Evolutionary conservation across 169 alveolate species (phyloP), one percentile per base, ranked within the genome.

Genomic region (Plasmodium cynomolgi): DNA sequence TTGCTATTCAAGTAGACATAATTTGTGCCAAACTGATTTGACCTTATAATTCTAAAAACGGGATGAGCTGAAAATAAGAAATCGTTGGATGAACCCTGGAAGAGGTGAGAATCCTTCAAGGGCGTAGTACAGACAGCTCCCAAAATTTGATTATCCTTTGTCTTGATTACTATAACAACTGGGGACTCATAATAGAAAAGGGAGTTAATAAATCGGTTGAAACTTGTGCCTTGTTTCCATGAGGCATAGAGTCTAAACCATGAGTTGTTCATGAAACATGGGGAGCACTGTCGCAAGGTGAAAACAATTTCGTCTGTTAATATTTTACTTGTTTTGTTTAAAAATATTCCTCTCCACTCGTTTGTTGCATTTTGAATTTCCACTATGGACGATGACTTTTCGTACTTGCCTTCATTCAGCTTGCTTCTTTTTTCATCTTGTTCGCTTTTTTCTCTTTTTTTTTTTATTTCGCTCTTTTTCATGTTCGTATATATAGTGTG

Each of bases 241-340:
- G 95, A 91, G 1, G 95, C 92, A 91, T 91, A 91, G 41, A 91
- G 75, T 72, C 92, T 81, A 82, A 81, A 91, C 95, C 95, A 91
- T 44, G 50, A 84, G 58, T 91, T 91, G 83, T 91, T 91, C 39
- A 23, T 82, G 83, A 91, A 91, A 26, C 91, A 81, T 7, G 95
- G 71, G 13, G 95, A 91, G 62, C 92, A 91, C 75, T 91, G 92
- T 83, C 95, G 82, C 74, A 91, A 39, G n/a, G 82, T 68, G 75
- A 91, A 91, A 74, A 54, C 92, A 20, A 91, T 82, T 83, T 91
- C 95, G 79, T 91, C 95, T 41, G 95, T 91, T 91, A 91, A 81
- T 91, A 91, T 91, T 91, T 83, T 91, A 81, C 95, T 91, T 20
- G 79, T 71, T 47, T 82, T 72, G 73, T 91, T 91, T 79, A 91